A percentile compares a stretch with the other conserved stretches of the same genome.
These are phyloP conservation scores for Nakaseomyces kungkrabaensis DNA, from an alignment of 1,139 yeast genomes.

Conservation along the genomic window DNA sequence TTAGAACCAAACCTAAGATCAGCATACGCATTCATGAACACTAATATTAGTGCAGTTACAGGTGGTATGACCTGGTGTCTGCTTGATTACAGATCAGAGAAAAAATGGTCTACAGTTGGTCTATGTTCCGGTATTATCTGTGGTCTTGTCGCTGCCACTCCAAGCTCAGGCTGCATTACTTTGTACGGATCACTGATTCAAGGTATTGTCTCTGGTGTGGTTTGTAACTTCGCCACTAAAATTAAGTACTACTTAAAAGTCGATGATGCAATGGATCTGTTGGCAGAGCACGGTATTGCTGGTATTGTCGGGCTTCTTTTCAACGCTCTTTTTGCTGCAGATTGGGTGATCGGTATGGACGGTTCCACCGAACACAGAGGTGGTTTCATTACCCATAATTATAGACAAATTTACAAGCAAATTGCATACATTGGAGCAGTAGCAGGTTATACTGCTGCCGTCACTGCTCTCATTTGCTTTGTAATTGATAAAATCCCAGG, in stretches of 20 bases:
- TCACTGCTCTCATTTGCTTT: conserved; percentile 69
- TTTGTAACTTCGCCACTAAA: conserved; percentile 86
- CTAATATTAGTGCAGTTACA: conserved; percentile 80
- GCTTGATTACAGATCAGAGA: conserved; percentile 77
- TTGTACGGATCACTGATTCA: conserved; percentile 84
- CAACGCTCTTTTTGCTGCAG: conserved; percentile 80
- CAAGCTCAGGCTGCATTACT: conserved; percentile 84
- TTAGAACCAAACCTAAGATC: conserved; percentile 44
- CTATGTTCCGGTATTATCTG: conserved; percentile 91
- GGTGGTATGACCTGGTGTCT: conserved; percentile 92
- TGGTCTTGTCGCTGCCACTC: conserved; percentile 94
- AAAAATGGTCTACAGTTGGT: conserved; percentile 92
- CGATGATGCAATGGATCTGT: conserved; percentile 88
- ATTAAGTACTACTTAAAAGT: conserved; percentile 71
- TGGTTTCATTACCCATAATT: conserved; percentile 88
- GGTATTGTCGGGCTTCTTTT: conserved; percentile 82
- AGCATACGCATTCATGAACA: conserved; percentile 72
- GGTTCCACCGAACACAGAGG: conserved; percentile 73
- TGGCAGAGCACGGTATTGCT: conserved; percentile 97
- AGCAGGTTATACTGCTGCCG: conserved; percentile 63
- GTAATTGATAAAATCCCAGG: conserved; percentile 75
- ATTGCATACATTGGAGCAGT: conserved; percentile 72
- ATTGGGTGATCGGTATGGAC: conserved; percentile 84
- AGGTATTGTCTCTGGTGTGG: conserved; percentile 70
- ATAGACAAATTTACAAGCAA: conserved; percentile 85